Conservation (phyloP, 345 rosid species). For the Lagerstroemia speciosa region DNA sequence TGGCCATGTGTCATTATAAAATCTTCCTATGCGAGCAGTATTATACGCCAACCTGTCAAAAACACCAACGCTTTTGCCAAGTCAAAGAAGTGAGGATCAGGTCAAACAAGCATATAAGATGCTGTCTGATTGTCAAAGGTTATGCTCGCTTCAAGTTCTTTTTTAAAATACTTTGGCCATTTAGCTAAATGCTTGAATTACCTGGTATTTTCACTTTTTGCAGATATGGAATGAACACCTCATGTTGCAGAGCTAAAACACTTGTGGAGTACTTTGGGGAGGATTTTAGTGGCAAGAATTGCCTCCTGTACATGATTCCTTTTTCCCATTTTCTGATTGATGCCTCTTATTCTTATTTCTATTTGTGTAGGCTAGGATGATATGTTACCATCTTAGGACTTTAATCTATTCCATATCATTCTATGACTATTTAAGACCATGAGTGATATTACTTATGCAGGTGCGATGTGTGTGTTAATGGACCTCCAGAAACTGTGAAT, state of each 20-base stretch:
- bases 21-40: slow-evolving; percentile 28
- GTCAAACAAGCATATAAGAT: slow-evolving; percentile 56
- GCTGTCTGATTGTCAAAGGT: slow-evolving; percentile 83
- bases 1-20: neutral
- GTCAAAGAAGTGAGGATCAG: slow-evolving; percentile 66
- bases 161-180: neutral
- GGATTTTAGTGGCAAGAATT: slow-evolving; percentile 46
- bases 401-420: neutral
- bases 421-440: neutral
- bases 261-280: slow-evolving; percentile 84
- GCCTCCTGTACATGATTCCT: slow-evolving; percentile 44
- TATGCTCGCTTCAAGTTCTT: slow-evolving; percentile 4
- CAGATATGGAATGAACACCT: slow-evolving; percentile 91
- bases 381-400: neutral
- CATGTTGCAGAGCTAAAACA: slow-evolving; percentile 64
- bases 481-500: slow-evolving; percentile 59
- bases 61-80: slow-evolving; percentile 67
- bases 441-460: slow-evolving; percentile 25
- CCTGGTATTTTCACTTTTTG: slow-evolving; percentile 6
- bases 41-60: slow-evolving; percentile 63
- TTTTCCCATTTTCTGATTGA: neutral
- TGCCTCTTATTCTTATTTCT: neutral
- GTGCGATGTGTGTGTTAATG: slow-evolving; percentile 70
- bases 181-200: neutral
- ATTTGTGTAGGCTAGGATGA: neutral